Base-by-base conservation (phyloP, 306 rosid species). In the Prunus mira region DNA sequence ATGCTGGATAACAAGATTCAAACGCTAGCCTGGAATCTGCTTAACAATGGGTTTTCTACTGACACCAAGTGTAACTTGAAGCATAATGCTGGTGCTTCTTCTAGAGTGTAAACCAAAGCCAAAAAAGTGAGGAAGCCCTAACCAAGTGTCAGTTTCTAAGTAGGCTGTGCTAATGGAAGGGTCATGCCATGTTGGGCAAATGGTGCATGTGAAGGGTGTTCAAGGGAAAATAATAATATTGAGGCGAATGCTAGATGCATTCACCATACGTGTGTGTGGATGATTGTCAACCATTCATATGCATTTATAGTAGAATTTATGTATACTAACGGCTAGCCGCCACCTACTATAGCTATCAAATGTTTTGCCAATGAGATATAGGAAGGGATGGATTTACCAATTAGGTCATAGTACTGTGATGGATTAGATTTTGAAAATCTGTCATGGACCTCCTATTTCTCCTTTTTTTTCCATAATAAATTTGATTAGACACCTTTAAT, bases 401-500 rank as follows among this genome's bases (percentile, higher is more conserved):
- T 18, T 30, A 65, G 81, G 79, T 51, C 75, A 27, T 78, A 55
- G 67, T 51, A 62, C 72, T 61, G 61, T 73, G 88, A 78, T 77
- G 82, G 75, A 77, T 75, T 70, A 75, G 80, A 77, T 78, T 64
- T 74, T 71, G 79, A 67, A 65, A 76, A 64, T 84, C 69, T 74
- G 82, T 58, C 76, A 67, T 50, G 68, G 55, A 47, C 60, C 49
- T 49, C 58, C 15, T 71, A 32, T 13, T 72, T 47, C 28, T 22
- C 25, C 64, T 30, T 41, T 78, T 34, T 28, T 52, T 28, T 52
- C 72, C 70, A 58, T 72, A 78, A 54, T 81, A 78, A 65, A 46
- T 61, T 63, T 78, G 88, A 88, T 86, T 88, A 82, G 90, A 82
- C 90, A 75, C 70, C 55, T 79, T 41, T 76, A 84, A 84, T 84